A percentile compares a stretch with the other conserved stretches of the same genome.
phyloP scores from a whole-genome alignment of 768 basidiomycete genomes.

The Termitomyces sp. region DNA sequence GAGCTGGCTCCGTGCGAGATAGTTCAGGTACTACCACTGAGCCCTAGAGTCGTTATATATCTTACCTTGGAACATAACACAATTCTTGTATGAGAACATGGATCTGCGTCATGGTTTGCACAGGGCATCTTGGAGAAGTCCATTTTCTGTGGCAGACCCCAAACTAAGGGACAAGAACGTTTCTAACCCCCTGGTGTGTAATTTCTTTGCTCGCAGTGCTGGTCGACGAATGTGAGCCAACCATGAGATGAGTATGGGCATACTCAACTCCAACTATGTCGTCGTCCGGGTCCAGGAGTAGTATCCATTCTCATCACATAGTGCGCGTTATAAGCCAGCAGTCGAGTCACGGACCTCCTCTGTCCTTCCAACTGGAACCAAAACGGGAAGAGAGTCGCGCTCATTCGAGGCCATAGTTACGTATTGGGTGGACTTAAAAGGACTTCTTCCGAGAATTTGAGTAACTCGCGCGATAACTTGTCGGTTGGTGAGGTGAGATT shows the following conservation, averaged over 20 bases:
- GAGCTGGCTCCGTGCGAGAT: constrained; percentile 7
- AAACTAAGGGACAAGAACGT: constrained; percentile 27
- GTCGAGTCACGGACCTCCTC: background rate
- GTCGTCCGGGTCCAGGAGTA: background rate
- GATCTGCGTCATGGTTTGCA: constrained; percentile 16
- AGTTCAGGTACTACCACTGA: background rate
- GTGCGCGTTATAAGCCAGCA: background rate
- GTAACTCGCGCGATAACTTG: background rate
- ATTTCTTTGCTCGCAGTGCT: constrained; percentile 4
- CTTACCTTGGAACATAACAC: constrained; percentile 27
- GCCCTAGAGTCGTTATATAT: background rate
- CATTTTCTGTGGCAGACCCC: constrained; percentile 21
- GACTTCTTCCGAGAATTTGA: background rate
- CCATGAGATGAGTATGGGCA: constrained; percentile 19
- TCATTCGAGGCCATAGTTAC: background rate
- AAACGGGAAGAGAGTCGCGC: constrained; percentile 1
- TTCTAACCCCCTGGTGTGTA: constrained; percentile 20
- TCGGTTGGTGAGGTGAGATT: background rate
- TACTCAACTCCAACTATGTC: constrained; percentile 19
- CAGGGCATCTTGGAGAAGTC: constrained; percentile 21
- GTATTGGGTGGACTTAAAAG: background rate
- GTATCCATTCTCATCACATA: background rate
- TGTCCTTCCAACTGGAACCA: background rate
- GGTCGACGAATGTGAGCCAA: constrained; percentile 20
- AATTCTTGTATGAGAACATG: constrained; percentile 5